These are phyloP conservation scores for Aspergillus bombycis DNA, from an alignment of 2,329 filamentous ascomycete species.

Conservation along the genomic window DNA sequence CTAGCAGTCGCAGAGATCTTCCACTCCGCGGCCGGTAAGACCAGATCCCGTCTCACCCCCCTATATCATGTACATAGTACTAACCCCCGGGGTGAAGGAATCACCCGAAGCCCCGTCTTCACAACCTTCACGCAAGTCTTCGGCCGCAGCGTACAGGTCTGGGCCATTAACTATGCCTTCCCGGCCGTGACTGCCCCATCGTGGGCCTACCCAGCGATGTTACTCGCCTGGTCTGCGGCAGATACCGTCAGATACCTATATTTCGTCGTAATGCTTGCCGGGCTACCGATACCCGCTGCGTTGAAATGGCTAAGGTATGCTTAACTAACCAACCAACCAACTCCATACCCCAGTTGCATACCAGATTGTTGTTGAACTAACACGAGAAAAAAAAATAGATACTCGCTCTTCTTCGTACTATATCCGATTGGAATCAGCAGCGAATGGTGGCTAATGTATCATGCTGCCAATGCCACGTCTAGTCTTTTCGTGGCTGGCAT, in stretches of 20 bases:
- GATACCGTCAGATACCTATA: conserved; percentile 32
- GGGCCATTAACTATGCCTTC: conserved; percentile 34
- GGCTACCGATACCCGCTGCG: conserved; percentile 12
- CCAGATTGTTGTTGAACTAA: too few relatives aligned
- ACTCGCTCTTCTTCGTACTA: conserved; percentile 32
- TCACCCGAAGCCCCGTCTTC: conserved; percentile 32
- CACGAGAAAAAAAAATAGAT: conserved; percentile 18
- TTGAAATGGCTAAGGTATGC: conserved; percentile 30
- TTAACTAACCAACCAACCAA: too few relatives aligned
- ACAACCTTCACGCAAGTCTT: conserved; percentile 36
- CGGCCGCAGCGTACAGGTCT: conserved; percentile 35
- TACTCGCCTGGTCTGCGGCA: conserved; percentile 32
- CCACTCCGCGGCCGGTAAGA: conserved; percentile 28
- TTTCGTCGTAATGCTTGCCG: conserved; percentile 28
- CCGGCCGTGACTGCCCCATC: conserved; percentile 22
- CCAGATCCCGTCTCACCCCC: background rate
- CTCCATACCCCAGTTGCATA: too few relatives aligned
- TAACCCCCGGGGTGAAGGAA: conserved; percentile 11
- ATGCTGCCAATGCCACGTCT: conserved; percentile 18
- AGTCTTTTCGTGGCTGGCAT: conserved; percentile 17
- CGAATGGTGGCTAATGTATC: conserved; percentile 36
- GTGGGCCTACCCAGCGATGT: conserved; percentile 27
- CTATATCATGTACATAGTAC: background rate
- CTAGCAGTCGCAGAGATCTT: conserved; percentile 30
- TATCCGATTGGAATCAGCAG: conserved; percentile 34